Evolutionary conservation across 805 yeast species (phyloP).

Genomic region (Yueomyces sp.): DNA sequence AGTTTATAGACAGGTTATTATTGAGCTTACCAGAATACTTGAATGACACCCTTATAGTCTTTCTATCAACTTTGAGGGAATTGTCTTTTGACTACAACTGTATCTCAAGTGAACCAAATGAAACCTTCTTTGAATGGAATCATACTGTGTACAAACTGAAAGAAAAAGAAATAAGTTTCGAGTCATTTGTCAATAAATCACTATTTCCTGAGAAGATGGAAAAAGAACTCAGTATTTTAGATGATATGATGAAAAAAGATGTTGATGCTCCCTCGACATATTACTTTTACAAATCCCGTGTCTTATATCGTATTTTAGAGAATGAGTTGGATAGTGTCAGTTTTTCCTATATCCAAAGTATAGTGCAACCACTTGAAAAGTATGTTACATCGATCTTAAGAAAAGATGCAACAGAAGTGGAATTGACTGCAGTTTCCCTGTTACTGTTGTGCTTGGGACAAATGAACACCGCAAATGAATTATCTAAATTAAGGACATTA

Average conservation of each 20-base stretch:
- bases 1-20: conserved; percentile 14
- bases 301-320: conserved; percentile 21
- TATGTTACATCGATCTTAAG: conserved; percentile 24
- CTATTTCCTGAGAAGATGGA: not conserved
- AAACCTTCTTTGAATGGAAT: conserved; percentile 6
- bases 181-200: not conserved
- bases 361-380: conserved; percentile 18
- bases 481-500: conserved; percentile 43
- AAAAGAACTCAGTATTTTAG: not conserved
- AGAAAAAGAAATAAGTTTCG: not conserved
- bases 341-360: conserved; percentile 12
- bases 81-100: conserved; percentile 28
- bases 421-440: conserved; percentile 11
- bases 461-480: conserved; percentile 21
- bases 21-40: conserved; percentile 4
- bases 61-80: conserved; percentile 26
- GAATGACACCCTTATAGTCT: conserved; percentile 7
- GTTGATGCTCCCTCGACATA: not conserved
- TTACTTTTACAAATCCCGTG: conserved; percentile 25
- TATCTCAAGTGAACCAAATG: conserved; percentile 14
- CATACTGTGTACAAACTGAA: conserved; percentile 10
- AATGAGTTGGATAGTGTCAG: conserved; percentile 21
- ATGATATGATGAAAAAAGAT: not conserved
- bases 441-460: conserved; percentile 27
- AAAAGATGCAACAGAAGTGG: conserved; percentile 22